These are phyloP conservation scores for Eimeria necatrix DNA, from an alignment of 169 alveolate genomes.

Conservation along the genomic window DNA sequence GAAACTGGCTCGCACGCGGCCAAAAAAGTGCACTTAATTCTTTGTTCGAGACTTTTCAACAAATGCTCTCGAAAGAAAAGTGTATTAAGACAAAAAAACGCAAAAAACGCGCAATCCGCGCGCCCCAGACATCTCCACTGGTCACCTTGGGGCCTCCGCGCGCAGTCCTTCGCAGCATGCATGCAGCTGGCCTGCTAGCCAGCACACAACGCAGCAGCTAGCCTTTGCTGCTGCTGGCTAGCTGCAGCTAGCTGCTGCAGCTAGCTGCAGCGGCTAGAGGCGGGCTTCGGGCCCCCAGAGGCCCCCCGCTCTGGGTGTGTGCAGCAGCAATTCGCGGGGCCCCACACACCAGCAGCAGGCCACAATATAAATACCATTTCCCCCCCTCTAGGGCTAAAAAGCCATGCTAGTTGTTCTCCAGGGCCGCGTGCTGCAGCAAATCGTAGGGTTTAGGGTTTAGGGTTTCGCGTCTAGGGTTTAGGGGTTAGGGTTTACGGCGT, in stretches of 20 bases:
- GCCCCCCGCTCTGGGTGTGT: too few species aligned
- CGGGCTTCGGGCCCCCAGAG: neutral
- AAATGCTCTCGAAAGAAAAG: neutral
- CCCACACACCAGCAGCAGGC: too few species aligned
- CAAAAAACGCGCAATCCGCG: neutral
- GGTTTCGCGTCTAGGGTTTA: too few species aligned
- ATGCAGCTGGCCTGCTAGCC: neutral
- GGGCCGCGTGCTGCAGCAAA: too few species aligned
- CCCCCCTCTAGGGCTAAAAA: too few species aligned
- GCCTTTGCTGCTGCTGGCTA: neutral
- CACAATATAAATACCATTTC: too few species aligned
- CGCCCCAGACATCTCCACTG: constrained; percentile 24
- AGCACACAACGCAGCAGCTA: neutral
- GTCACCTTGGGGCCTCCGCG: constrained; percentile 5
- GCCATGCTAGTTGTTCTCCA: too few species aligned
- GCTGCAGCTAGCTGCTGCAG: neutral
- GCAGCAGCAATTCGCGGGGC: too few species aligned
- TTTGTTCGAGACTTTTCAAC: neutral
- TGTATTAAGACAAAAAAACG: neutral
- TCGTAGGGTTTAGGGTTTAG: too few species aligned
- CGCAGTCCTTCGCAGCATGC: neutral
- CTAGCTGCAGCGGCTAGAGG: neutral
- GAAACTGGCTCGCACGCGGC: neutral
- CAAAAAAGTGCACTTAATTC: neutral
- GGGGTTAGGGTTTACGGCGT: too few species aligned